Percentiles rank a stretch among this genome's conserved stretches.
Conservation (phyloP, 768 basidiomycete species). For the Lactarius trivialis region DNA sequence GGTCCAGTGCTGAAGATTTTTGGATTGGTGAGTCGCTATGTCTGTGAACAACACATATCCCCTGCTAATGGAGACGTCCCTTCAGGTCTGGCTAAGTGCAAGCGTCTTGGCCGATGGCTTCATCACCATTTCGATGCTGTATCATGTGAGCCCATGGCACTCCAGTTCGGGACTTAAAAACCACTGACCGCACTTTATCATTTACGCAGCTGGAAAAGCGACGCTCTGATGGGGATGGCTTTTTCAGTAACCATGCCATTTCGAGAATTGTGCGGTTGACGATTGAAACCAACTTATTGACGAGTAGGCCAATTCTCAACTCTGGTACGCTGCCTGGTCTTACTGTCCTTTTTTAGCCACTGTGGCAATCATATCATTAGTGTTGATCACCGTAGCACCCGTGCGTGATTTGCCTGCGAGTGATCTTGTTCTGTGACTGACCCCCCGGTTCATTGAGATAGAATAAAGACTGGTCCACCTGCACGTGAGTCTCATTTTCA, state of each 20-base stretch:
- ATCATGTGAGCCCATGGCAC: neutral
- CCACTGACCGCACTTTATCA: neutral
- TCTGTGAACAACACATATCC: neutral
- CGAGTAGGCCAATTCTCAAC: neutral
- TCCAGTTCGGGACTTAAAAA: neutral
- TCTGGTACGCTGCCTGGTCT: neutral
- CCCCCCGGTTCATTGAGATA: neutral
- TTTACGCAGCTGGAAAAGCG: neutral
- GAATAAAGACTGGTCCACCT: constrained; percentile 7
- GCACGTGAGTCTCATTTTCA: constrained; percentile 1
- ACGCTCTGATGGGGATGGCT: too few species aligned
- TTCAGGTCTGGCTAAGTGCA: neutral
- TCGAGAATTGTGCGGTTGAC: neutral
- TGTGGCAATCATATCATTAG: neutral
- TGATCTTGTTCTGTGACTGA: neutral
- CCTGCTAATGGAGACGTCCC: neutral
- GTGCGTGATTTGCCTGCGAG: neutral
- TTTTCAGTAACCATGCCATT: neutral
- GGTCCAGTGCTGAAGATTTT: neutral
- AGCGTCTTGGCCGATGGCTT: neutral
- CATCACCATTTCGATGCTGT: neutral
- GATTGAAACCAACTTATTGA: neutral
- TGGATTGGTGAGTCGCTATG: neutral
- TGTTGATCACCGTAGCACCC: neutral
- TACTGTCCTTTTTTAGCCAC: neutral